Percentiles rank a stretch among this genome's conserved stretches.
Conservation (phyloP, 164 flowering plant species). For the Stephania cephalantha region DNA sequence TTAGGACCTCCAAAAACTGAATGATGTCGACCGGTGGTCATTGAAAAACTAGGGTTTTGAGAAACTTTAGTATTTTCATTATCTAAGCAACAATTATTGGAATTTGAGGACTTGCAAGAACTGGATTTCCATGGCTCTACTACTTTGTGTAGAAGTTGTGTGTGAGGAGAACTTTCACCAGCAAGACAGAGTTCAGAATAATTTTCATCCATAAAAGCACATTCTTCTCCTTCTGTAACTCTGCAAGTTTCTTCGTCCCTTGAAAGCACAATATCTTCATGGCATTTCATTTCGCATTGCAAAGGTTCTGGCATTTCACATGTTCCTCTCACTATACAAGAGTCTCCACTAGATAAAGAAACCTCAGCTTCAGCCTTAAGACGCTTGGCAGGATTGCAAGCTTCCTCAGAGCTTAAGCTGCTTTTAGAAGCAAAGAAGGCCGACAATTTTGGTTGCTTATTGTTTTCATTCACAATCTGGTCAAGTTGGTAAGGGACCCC, state of each 20-base stretch:
- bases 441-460: conserved; percentile 70
- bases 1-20: conserved; percentile 75
- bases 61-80: conserved; percentile 23
- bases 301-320: conserved; percentile 24
- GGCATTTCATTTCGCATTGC: conserved; percentile 11
- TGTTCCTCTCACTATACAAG: conserved; percentile 7
- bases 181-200: conserved; percentile 13
- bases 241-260: conserved; percentile 12
- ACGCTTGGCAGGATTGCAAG: conserved; percentile 13
- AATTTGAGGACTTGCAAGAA: conserved; percentile 26
- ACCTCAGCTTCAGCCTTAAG: conserved; percentile 28
- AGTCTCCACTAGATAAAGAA: conserved; percentile 16
- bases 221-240: conserved; percentile 17
- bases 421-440: conserved; percentile 54
- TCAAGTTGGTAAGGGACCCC: conserved; percentile 95
- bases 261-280: conserved; percentile 16
- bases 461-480: conserved; percentile 47
- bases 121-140: conserved; percentile 19
- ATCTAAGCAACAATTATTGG: conserved; percentile 21
- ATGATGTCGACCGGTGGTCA: conserved; percentile 31
- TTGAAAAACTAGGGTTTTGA: conserved; percentile 20
- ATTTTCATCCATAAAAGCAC: conserved; percentile 14
- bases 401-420: conserved; percentile 21
- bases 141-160: conserved; percentile 16
- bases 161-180: conserved; percentile 5